Evolutionary conservation across 306 rosid genomes (phyloP), one percentile per base, ranked within the genome.

Genomic region (Psophocarpus tetragonolobus): DNA sequence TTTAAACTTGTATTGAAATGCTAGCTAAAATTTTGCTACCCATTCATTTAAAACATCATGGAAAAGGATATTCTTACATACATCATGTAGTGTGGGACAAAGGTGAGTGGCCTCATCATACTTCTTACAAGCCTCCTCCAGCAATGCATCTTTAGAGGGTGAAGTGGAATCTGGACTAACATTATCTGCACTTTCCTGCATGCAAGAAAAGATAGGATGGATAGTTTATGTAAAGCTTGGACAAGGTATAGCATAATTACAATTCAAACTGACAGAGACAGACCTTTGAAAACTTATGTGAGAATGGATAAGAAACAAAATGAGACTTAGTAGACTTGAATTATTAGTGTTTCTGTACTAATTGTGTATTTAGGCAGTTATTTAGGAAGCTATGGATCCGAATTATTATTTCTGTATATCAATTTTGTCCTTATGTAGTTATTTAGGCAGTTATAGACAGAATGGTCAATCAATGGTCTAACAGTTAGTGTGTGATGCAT

Each of bases 181-280:
- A 76, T 96, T 96, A 77, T 92, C 99, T 21, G 99, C 99, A 87
- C 98, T 96, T 89, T 96, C 99, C 99, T 96, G 99, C 84, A 84
- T 29, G 45, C 24, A 60, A 79, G 61, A 61, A 70, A 84, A 72
- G 75, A 78, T 80, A 35, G 65, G 72, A 56, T 58, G 65, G 38
- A 35, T 27, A 83, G 38, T 17, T 69, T 13, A 66, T 56, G 35
- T 56, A 68, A 56, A 27, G n/a, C 33, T 30, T 6, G 45, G 61
- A 68, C 45, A 39, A 71, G 47, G 73, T 33, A 58, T 4, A 73
- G 3, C 51, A 63, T 35, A n/a, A 36, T 33, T 68, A 30, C 73
- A 71, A 63, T 74, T 38, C 51, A 69, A 74, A 36, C 23, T 30
- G 79, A 6, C 24, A 32, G 27, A 29, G 12, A 29, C 15, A 29